phyloP scores from a whole-genome alignment of 768 basidiomycete species.

The Mycena alexandri region DNA sequence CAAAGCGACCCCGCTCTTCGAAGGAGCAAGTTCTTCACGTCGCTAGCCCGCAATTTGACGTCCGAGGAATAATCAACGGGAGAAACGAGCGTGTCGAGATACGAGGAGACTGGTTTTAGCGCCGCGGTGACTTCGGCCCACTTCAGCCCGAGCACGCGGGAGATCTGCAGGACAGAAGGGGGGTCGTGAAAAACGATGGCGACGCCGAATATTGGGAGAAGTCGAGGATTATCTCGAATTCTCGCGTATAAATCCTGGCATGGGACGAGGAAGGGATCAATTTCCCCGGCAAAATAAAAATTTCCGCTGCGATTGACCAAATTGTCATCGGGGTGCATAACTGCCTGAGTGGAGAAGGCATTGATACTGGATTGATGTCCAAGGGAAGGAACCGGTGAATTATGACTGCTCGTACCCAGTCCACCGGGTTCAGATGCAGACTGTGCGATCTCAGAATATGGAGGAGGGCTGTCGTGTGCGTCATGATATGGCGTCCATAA shows the following conservation, averaged over 20 bases:
- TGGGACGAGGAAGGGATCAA: too few species aligned
- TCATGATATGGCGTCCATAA: too few species aligned
- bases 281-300: too few species aligned
- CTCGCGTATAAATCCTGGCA: neutral
- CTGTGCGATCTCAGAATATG: too few species aligned
- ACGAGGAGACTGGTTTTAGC: neutral
- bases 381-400: too few species aligned
- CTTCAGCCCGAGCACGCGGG: constrained; percentile 1
- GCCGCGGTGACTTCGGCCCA: constrained; percentile 5
- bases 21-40: neutral
- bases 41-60: neutral
- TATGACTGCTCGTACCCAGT: too few species aligned
- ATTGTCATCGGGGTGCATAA: neutral
- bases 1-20: neutral
- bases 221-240: neutral
- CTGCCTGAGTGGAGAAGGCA: neutral
- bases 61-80: neutral
- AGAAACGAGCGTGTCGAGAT: neutral
- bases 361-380: neutral
- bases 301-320: neutral
- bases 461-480: too few species aligned
- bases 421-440: too few species aligned
- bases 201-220: constrained; percentile 8
- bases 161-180: constrained; percentile 19
- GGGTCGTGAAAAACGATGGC: constrained; percentile 7